These are phyloP conservation scores for Cryoendolithus antarcticus DNA, from an alignment of 2,329 filamentous ascomycete species.

Conservation along the genomic window DNA sequence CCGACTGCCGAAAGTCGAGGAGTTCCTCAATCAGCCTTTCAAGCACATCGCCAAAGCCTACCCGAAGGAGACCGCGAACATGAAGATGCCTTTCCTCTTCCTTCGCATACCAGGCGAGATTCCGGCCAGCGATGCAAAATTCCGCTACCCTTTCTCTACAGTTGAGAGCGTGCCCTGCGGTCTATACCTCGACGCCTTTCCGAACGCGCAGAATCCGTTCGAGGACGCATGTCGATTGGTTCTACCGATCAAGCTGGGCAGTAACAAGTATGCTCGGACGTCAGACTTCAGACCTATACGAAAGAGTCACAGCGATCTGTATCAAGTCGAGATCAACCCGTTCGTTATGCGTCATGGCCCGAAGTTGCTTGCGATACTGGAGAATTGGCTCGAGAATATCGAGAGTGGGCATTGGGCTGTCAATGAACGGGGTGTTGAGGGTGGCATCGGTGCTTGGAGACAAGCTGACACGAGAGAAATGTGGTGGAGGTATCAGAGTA, in stretches of 20 bases:
- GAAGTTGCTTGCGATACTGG: slow-evolving; percentile 20
- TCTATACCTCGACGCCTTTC: slow-evolving; percentile 22
- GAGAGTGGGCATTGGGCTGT: slow-evolving; percentile 22
- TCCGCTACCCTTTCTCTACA: slow-evolving; percentile 22
- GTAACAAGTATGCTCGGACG: slow-evolving; percentile 19
- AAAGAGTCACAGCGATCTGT: slow-evolving; percentile 20
- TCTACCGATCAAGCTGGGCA: slow-evolving; percentile 19
- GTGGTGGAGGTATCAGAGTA: slow-evolving; percentile 22
- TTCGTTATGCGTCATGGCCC: slow-evolving; percentile 23
- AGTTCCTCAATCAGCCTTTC: slow-evolving; percentile 24
- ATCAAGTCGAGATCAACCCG: slow-evolving; percentile 22
- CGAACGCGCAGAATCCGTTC: slow-evolving; percentile 22
- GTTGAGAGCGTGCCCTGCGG: slow-evolving; percentile 21
- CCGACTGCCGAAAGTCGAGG: slow-evolving; percentile 21
- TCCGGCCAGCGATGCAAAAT: slow-evolving; percentile 21
- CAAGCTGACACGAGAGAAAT: slow-evolving; percentile 22
- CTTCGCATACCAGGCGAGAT: slow-evolving; percentile 19
- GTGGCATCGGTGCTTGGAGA: slow-evolving; percentile 21
- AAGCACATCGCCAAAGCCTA: slow-evolving; percentile 16
- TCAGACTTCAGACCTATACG: slow-evolving; percentile 19
- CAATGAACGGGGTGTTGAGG: slow-evolving; percentile 19
- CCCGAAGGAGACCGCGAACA: slow-evolving; percentile 19
- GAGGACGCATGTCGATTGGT: slow-evolving; percentile 23
- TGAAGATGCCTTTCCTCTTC: slow-evolving; percentile 24
- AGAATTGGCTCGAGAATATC: slow-evolving; percentile 21